Base-by-base conservation (phyloP, 1,284 basidiomycete genomes). In the Pisolithus thermaeus region DNA sequence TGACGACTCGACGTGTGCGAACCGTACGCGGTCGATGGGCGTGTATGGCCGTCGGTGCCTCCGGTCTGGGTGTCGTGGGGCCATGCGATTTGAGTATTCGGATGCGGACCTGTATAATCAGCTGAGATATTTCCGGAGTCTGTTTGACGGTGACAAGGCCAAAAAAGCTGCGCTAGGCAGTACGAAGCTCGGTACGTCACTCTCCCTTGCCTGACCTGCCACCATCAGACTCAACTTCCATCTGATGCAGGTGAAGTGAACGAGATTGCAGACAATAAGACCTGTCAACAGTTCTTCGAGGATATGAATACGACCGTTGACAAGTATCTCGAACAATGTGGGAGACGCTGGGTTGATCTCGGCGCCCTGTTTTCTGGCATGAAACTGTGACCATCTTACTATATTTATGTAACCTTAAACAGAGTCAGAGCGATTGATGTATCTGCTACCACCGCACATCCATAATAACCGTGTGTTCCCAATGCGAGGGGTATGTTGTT, bases 41-140 rank as follows among this genome's bases (percentile, higher is more conserved):
- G 92, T 98, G 0, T 97, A 95, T 67, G 92, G 92, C 7, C 79
- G 83, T 42, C 75, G 84, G 46, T 97, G 94, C 65, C 68, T 94
- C 54, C 77, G 77, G 44, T 70, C 70, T 9, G 80, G 73, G 18
- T 97, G 94, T 68, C 74, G 65, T 50, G 90, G 90, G 0, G 74
- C 66, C 4, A 85, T 91, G 46, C 61, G 76, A 14, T 84, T 90
- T 56, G 91, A 94, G 90, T 97, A 95, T 67, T 79, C 87, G 32
- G 93, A 96, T 63, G 73, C 77, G 7, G 77, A 83, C 61, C 73
- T 97, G 46, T 96, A 97, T 68, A 90, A 87, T 60, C 94, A 97
- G 68, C 72, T 97, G 32, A 73, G 91, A 50, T 96, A 86, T 71
- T 94, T 85, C 67, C 69, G 75, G 23, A 84, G 78, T 53, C 73